A percentile compares a stretch with the other conserved stretches of the same genome.
These are phyloP conservation scores for Chenopodium berlandieri DNA, from an alignment of 148 eudicot genomes.

Conservation along the genomic window DNA sequence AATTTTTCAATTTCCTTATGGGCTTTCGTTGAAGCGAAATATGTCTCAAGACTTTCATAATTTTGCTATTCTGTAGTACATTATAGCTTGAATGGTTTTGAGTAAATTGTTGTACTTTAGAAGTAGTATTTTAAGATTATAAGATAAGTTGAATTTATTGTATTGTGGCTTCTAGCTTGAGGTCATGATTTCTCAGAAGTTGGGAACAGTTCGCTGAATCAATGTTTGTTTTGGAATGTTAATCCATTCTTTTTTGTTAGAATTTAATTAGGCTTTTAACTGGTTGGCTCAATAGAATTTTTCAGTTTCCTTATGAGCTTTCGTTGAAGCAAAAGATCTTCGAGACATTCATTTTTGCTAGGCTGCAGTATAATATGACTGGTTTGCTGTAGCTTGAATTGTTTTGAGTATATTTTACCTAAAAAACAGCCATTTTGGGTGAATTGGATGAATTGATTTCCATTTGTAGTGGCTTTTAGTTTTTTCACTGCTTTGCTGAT, in stretches of 20 bases:
- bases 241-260: no score
- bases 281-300: constrained; percentile 24
- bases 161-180: no score
- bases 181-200: neutral
- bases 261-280: constrained; percentile 15
- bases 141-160: neutral
- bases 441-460: neutral
- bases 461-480: no score
- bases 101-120: neutral
- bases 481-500: no score
- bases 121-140: neutral
- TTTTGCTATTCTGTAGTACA: neutral
- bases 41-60: constrained; percentile 1
- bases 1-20: constrained; percentile 11
- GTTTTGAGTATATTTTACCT: constrained; percentile 4
- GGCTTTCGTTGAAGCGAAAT: constrained; percentile 30
- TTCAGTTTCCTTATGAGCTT: constrained; percentile 22
- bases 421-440: neutral
- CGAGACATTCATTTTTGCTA: constrained; percentile 1
- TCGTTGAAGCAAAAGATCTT: constrained; percentile 26
- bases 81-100: constrained; percentile 14
- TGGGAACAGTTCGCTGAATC: neutral
- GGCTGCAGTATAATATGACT: neutral
- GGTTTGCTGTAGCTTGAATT: constrained; percentile 1
- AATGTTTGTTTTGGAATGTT: neutral